Evolutionary conservation across 768 basidiomycete species (phyloP).

Genomic region (Mrakia gelida): DNA sequence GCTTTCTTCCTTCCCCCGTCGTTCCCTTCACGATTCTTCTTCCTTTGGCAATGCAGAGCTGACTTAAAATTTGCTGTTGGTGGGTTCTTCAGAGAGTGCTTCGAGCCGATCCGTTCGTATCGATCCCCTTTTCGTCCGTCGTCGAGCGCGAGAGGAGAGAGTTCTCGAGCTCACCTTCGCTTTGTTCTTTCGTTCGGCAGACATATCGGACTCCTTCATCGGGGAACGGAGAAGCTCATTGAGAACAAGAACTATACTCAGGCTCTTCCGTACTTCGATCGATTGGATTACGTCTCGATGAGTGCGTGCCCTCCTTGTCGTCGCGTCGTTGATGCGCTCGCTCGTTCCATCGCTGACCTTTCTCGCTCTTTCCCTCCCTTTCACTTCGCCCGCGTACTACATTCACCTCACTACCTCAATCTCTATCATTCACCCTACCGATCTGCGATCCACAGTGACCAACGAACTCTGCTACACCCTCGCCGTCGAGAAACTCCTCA

Average conservation of each 20-base stretch:
- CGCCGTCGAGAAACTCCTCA: conserved; percentile 95
- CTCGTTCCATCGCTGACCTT: background rate
- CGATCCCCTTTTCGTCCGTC: background rate
- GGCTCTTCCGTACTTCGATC: conserved; percentile 97
- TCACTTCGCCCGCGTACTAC: background rate
- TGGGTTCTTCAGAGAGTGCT: conserved; percentile 41
- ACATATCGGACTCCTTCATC: conserved; percentile 91
- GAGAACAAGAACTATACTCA: conserved; percentile 99
- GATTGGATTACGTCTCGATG: conserved; percentile 99
- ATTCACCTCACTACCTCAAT: no score
- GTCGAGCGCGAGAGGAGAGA: conserved; percentile 22
- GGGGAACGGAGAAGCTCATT: conserved; percentile 97
- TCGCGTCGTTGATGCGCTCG: background rate
- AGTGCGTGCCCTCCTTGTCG: conserved; percentile 55
- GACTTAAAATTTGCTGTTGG: background rate
- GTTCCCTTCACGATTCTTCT: background rate
- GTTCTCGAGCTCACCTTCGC: background rate
- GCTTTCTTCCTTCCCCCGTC: conserved; percentile 50
- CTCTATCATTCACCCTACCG: background rate
- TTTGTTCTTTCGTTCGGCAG: conserved; percentile 44
- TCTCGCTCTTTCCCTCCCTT: background rate
- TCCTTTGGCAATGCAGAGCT: background rate
- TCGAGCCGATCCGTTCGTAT: conserved; percentile 41
- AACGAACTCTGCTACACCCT: conserved; percentile 96
- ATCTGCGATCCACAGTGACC: conserved; percentile 64